phyloP scores from a whole-genome alignment of 192 early-diverging fungal species.

The Coemansia sp. region DNA sequence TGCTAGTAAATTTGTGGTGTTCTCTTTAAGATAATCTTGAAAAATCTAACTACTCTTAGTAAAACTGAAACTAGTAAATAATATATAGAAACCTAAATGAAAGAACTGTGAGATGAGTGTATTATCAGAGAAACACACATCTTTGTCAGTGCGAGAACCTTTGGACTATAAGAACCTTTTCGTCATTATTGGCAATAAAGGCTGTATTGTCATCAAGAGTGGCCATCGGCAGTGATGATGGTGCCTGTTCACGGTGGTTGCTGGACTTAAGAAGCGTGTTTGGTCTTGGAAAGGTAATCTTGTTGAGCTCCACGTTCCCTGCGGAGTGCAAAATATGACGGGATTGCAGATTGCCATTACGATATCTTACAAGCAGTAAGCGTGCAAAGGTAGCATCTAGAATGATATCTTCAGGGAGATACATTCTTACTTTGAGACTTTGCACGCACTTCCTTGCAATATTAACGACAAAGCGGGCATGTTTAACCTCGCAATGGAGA shows the following conservation, averaged over 20 bases:
- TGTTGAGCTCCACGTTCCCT: not conserved
- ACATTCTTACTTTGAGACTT: not conserved
- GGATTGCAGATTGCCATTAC: not conserved
- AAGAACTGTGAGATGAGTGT: too few relatives aligned
- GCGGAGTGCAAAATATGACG: not conserved
- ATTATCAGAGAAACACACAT: not conserved
- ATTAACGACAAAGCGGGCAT: not conserved
- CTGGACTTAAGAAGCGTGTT: not conserved
- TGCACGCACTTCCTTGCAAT: not conserved
- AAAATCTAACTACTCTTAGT: too few relatives aligned
- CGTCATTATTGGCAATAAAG: not conserved
- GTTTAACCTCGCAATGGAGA: not conserved
- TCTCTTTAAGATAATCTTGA: too few relatives aligned
- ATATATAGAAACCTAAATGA: too few relatives aligned
- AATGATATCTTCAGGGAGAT: not conserved
- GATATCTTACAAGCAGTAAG: not conserved
- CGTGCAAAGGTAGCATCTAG: not conserved
- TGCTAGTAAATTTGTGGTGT: too few relatives aligned
- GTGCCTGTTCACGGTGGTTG: not conserved
- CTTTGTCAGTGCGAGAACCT: conserved; percentile 6
- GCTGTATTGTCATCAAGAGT: conserved; percentile 13
- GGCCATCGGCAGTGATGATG: not conserved
- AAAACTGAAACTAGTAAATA: too few relatives aligned
- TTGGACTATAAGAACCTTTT: not conserved
- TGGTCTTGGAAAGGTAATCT: not conserved